Evolutionary conservation across 441 rosid species (phyloP), one percentile per base, ranked within the genome.

Genomic region (Gossypium davidsonii): DNA sequence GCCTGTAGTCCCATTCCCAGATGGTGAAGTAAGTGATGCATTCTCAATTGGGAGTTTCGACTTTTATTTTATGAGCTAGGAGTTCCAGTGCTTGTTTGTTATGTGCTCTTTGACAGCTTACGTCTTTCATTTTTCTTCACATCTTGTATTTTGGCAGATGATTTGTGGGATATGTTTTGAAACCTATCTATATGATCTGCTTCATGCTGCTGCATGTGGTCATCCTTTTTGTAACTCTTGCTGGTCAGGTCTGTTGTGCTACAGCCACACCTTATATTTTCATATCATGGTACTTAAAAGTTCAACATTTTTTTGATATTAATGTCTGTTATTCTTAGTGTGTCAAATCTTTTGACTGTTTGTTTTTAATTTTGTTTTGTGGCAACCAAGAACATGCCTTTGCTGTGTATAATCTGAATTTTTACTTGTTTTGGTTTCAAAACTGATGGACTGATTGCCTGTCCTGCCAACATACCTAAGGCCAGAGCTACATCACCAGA

Each of bases 141-240:
- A 57, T 49, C 60, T 73, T 56, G 83, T 53, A 3, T 72, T 72
- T 70, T 57, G 71, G 53, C 82, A 90, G 95, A 74, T 83, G 79
- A 83, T 79, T 0, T 90, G 95, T 78, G 92, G 91, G 34, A 85
- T 90, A 44, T 90, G 95, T 83, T 90, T 90, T 59, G 95, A 90
- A 62, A 64, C 71, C 79, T 79, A 80, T 74, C 82, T 76, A 20
- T 58, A 58, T 70, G 84, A 84, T 44, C 79, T 65, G 75, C 74
- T 85, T 59, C 81, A 68, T 28, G 74, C 88, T 76, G 90, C 91
- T 60, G 83, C 89, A 51, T 90, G 95, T 80, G 95, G 91, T 77
- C 95, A 90, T 69, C 92, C 90, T 3, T 90, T 85, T 67, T 90
- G 95, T 61, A 70, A 63, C 51, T 57, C 80, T 52, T 90, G 92